These are phyloP conservation scores for Diaporthe citrichinensis DNA, from an alignment of 2,329 filamentous ascomycete species.

Conservation along the genomic window DNA sequence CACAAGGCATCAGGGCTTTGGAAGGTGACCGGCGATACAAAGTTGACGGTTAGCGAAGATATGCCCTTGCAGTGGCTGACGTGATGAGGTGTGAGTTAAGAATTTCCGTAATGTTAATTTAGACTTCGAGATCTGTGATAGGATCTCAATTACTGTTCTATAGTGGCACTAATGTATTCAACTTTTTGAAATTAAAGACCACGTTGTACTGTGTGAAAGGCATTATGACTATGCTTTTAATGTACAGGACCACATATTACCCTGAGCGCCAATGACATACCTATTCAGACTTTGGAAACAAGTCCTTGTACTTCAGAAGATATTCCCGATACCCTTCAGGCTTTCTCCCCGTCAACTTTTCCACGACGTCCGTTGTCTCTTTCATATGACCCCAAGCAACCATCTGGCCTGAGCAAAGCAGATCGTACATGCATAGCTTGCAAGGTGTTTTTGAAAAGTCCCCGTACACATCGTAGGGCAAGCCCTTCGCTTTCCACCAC, in stretches of 20 bases:
- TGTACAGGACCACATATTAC: background rate
- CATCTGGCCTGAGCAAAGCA: slow-evolving; percentile 43
- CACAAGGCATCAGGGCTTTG: slow-evolving; percentile 2
- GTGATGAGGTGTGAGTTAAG: background rate
- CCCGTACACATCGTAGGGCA: slow-evolving; percentile 41
- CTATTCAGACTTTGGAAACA: slow-evolving; percentile 37
- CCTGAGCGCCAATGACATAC: no score
- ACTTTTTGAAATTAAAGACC: background rate
- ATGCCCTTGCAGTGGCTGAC: slow-evolving; percentile 22
- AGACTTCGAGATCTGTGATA: background rate
- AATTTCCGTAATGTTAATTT: background rate
- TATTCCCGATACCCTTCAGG: slow-evolving; percentile 36
- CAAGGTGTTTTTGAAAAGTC: slow-evolving; percentile 42
- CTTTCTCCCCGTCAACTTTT: slow-evolving; percentile 39
- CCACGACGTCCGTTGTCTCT: slow-evolving; percentile 38
- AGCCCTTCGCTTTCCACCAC: slow-evolving; percentile 40
- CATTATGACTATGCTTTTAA: background rate
- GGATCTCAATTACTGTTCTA: background rate
- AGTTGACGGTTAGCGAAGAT: slow-evolving; percentile 9
- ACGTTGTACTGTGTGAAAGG: background rate
- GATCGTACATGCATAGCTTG: slow-evolving; percentile 43
- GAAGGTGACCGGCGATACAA: slow-evolving; percentile 14
- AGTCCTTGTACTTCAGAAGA: slow-evolving; percentile 38
- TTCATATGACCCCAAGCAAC: slow-evolving; percentile 35
- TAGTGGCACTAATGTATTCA: no score